Conservation (phyloP, 176 grass and related monocot species). For the Thalia dealbata region DNA sequence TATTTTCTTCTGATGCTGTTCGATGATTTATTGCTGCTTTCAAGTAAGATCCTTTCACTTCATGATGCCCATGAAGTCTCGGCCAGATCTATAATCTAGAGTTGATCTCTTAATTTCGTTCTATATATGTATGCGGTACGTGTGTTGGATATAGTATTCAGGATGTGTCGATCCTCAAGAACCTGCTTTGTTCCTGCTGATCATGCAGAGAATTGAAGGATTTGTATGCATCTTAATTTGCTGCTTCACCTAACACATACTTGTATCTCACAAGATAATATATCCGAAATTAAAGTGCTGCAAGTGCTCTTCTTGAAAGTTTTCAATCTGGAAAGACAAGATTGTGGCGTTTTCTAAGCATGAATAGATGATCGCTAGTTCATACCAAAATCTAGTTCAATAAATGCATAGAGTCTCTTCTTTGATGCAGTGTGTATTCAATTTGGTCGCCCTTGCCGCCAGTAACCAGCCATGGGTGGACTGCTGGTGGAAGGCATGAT, state of each 20-base stretch:
- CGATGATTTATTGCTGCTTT: too few species aligned
- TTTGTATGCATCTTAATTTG: background rate
- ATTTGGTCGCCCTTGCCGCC: background rate
- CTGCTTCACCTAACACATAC: background rate
- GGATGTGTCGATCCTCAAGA: background rate
- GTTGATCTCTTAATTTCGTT: background rate
- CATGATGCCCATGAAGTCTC: too few species aligned
- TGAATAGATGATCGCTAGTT: background rate
- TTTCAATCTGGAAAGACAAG: background rate
- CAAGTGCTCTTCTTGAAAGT: background rate
- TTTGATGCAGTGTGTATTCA: background rate
- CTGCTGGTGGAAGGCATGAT: slow-evolving; percentile 12
- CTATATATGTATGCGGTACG: background rate
- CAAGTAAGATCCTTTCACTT: too few species aligned
- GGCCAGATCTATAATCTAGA: too few species aligned
- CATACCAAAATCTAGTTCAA: too few species aligned
- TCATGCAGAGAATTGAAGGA: too few species aligned
- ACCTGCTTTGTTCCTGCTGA: too few species aligned
- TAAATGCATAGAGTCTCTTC: too few species aligned
- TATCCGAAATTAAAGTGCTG: background rate
- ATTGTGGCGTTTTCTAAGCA: background rate
- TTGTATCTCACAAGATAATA: too few species aligned
- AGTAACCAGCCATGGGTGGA: slow-evolving; percentile 7
- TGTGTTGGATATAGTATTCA: background rate
- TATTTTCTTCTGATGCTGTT: too few species aligned